Evolutionary conservation across 2,329 filamentous ascomycete species (phyloP).

Genomic region (Epichloe gansuensis): DNA sequence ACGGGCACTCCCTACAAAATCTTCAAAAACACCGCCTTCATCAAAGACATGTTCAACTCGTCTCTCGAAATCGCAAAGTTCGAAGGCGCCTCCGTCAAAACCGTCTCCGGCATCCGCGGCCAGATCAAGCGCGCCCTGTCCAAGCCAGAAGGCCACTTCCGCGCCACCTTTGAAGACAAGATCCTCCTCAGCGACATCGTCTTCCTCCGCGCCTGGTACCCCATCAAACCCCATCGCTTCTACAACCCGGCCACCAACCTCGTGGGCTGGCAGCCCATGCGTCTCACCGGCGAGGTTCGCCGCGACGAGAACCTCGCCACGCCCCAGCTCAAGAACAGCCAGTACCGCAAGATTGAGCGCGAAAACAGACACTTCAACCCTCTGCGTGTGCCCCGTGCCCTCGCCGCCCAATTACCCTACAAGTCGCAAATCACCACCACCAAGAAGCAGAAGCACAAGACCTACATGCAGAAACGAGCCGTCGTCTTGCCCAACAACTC

Average conservation of each 20-base stretch:
- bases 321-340: constrained; percentile 69
- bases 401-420: constrained; percentile 79
- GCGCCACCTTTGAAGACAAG: constrained; percentile 97
- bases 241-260: constrained; percentile 95
- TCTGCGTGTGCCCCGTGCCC: constrained; percentile 60
- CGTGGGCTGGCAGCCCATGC: constrained; percentile 87
- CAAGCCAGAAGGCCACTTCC: constrained; percentile 90
- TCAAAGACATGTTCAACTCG: constrained; percentile 95
- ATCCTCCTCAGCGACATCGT: constrained; percentile 93
- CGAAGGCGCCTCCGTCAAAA: constrained; percentile 89
- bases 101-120: constrained; percentile 86
- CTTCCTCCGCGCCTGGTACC: constrained; percentile 93
- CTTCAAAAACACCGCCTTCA: constrained; percentile 98
- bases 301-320: constrained; percentile 61
- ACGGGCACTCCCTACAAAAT: constrained; percentile 92
- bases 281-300: constrained; percentile 83
- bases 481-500: constrained; percentile 67
- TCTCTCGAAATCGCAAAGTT: constrained; percentile 95
- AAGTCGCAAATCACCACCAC: constrained; percentile 79
- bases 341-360: constrained; percentile 61
- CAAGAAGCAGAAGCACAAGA: constrained; percentile 65
- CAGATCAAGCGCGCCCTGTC: constrained; percentile 93
- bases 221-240: constrained; percentile 87
- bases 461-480: constrained; percentile 90
- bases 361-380: constrained; percentile 65